Evolutionary conservation across 2,329 filamentous ascomycete species (phyloP), one percentile per base, ranked within the genome.

Genomic region (Pseudogymnoascus sp.): DNA sequence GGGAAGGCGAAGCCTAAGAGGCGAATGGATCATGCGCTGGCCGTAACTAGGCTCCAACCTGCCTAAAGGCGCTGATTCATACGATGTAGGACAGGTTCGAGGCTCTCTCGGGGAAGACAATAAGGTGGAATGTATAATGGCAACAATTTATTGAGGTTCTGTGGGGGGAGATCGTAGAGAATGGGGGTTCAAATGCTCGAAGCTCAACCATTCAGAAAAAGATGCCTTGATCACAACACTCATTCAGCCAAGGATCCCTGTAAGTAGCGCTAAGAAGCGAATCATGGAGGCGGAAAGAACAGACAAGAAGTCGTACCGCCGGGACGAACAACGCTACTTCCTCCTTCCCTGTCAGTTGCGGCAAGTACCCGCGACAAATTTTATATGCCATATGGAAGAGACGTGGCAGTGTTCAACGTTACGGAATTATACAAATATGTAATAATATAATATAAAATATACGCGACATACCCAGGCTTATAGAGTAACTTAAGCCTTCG

Each of bases 151-250:
- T 55, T 31, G 16, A 55, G 25, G n/a, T 55, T 31, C 28, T 33
- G 31, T 33, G 23, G 45, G 16, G 45, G 28, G 12, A 12, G 25
- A 33, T n/a, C 45, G 45, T 55, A 18, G 25, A 33, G 8, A 55
- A 55, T 55, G 45, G 45, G 45, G 45, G 45, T 55, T 55, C 21
- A 25, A 43, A 31, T 28, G 45, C 25, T 55, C 45, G 58, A 38
- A 60, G 33, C 58, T 60, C 58, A 60, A 38, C 37, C 58, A 37
- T 37, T 41, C 58, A 60, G 58, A 60, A 60, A 60, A 60, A 60
- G 58, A 60, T 60, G 58, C 58, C 58, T 60, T 60, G 58, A 60
- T 60, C 58, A 60, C 58, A 60, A 60, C 58, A 60, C 58, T 60
- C 58, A 60, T 5, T 41, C 58, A 23, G 16, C 37, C 58, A 37